Conservation (phyloP, 2,329 filamentous ascomycete species). For the Westerdykella ornata region DNA sequence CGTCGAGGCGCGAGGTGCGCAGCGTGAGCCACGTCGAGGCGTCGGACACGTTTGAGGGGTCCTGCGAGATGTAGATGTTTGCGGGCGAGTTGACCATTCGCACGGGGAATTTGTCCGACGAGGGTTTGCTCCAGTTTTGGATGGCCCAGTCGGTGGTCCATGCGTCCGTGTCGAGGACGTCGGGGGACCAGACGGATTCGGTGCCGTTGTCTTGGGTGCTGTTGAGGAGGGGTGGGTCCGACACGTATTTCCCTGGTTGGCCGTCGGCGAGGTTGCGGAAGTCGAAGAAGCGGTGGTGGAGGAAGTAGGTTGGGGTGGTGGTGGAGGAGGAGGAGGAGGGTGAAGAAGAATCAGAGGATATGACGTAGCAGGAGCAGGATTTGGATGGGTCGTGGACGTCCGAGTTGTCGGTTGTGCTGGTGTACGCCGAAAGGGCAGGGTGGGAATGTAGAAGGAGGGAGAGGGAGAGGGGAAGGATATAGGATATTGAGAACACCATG, state of each 20-base stretch:
- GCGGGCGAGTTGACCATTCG: constrained; percentile 42
- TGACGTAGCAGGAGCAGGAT: constrained; percentile 45
- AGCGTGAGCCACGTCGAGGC: constrained; percentile 42
- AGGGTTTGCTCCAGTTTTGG: constrained; percentile 43
- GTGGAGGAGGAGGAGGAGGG: constrained; percentile 37
- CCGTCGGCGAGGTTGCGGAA: constrained; percentile 41
- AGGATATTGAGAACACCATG: constrained; percentile 3
- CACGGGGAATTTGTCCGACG: constrained; percentile 34
- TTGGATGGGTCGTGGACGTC: constrained; percentile 29
- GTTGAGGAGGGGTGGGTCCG: constrained; percentile 19
- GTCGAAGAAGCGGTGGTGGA: constrained; percentile 48
- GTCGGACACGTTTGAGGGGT: constrained; percentile 13
- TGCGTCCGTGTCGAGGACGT: constrained; percentile 32
- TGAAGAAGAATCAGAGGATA: constrained; percentile 38
- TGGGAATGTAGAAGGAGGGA: constrained; percentile 10
- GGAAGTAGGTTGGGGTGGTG: constrained; percentile 41
- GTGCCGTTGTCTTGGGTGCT: constrained; percentile 13
- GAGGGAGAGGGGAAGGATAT: constrained; percentile 22
- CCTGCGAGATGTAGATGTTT: constrained; percentile 43
- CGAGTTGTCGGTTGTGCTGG: constrained; percentile 24
- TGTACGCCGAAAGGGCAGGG: constrained; percentile 17
- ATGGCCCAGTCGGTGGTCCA: constrained; percentile 34
- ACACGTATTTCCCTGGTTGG: constrained; percentile 18
- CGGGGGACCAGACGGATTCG: constrained; percentile 33
- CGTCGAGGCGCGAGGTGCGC: constrained; percentile 40